A percentile compares a stretch with the other conserved stretches of the same genome.
Conservation (phyloP, 805 yeast species). For the Saccharomycopsis fermentans region DNA sequence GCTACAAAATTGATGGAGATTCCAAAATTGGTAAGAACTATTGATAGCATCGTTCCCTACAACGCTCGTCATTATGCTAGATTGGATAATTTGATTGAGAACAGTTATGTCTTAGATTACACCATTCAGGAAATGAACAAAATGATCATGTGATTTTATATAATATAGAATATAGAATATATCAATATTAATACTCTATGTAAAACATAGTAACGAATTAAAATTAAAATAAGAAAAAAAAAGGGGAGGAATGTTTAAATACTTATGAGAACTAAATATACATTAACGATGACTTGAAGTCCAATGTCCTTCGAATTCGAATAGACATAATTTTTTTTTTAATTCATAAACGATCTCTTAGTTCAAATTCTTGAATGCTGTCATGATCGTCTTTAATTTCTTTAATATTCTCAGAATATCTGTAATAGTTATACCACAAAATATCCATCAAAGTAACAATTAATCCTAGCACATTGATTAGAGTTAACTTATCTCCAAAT, state of each 20-base stretch:
- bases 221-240: not conserved
- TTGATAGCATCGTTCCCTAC: conserved; percentile 80
- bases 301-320: too few species aligned
- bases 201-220: not conserved
- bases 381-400: not conserved
- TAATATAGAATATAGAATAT: not conserved
- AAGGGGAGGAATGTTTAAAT: not conserved
- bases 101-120: conserved; percentile 77
- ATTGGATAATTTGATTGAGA: conserved; percentile 71
- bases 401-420: conserved; percentile 29
- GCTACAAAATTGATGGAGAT: conserved; percentile 50
- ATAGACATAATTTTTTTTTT: too few species aligned
- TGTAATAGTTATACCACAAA: conserved; percentile 67
- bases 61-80: conserved; percentile 76
- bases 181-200: not conserved
- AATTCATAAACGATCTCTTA: not conserved
- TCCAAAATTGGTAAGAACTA: conserved; percentile 53
- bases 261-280: not conserved
- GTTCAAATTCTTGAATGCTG: not conserved
- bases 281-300: not conserved
- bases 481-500: conserved; percentile 62
- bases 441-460: conserved; percentile 68
- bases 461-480: conserved; percentile 65
- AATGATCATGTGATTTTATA: conserved; percentile 3
- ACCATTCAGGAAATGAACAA: conserved; percentile 28